Percentiles rank a stretch among this genome's conserved stretches.
Conservation (phyloP, 2,329 filamentous ascomycete species). For the Colletotrichum australisinense region DNA sequence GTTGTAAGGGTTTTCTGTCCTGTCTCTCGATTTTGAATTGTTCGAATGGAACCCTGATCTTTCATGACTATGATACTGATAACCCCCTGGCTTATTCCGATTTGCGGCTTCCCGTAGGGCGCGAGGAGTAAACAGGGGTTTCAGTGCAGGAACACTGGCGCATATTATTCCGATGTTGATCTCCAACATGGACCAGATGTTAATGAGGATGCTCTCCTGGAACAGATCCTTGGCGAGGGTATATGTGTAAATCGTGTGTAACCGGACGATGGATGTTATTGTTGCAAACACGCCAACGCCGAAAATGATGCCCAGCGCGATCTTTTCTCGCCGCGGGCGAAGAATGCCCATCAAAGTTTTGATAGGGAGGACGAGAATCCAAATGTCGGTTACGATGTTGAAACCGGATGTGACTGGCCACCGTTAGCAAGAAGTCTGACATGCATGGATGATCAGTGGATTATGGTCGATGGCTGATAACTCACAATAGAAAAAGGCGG, state of each 20-base stretch:
- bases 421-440: not conserved
- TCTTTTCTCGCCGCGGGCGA: constrained; percentile 60
- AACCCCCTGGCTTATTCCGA: not conserved
- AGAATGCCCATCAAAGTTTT: constrained; percentile 56
- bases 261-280: constrained; percentile 50
- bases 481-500: constrained; percentile 55
- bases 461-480: not conserved
- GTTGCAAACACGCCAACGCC: constrained; percentile 50
- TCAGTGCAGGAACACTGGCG: constrained; percentile 60
- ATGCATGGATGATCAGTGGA: not conserved
- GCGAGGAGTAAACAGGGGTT: constrained; percentile 55
- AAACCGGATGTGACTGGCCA: constrained; percentile 51
- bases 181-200: constrained; percentile 60
- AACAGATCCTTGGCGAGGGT: constrained; percentile 50
- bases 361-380: constrained; percentile 57
- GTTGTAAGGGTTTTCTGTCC: not conserved
- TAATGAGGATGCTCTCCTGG: constrained; percentile 47
- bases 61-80: constrained; percentile 12
- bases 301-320: constrained; percentile 60
- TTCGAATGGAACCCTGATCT: not conserved
- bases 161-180: constrained; percentile 62
- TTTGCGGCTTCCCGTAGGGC: constrained; percentile 16
- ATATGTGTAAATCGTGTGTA: constrained; percentile 53
- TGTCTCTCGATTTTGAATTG: not conserved
- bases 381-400: constrained; percentile 60